phyloP scores from a whole-genome alignment of 139 green algal genomes.

The Haematococcus sp. region DNA sequence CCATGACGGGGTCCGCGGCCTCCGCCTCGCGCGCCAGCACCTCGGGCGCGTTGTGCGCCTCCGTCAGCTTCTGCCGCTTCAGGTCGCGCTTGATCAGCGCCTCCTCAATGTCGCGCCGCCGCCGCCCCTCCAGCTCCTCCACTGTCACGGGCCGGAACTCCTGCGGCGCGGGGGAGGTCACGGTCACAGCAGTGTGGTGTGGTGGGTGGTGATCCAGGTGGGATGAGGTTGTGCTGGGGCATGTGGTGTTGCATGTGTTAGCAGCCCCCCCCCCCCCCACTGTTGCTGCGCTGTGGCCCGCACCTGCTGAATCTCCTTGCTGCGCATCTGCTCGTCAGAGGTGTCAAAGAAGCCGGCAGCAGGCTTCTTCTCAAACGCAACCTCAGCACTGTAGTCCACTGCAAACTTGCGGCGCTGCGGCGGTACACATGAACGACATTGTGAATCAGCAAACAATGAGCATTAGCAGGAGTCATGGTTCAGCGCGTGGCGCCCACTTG shows the following conservation, averaged over 20 bases:
- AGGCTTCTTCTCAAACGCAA: conserved; percentile 91
- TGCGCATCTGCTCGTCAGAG: conserved; percentile 61
- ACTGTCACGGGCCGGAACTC: conserved; percentile 87
- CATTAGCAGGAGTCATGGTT: too few species aligned
- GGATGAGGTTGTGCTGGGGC: too few species aligned
- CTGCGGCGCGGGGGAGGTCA: conserved; percentile 14
- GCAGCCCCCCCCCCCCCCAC: too few species aligned
- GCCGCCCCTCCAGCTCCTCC: conserved; percentile 88
- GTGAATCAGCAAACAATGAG: too few species aligned
- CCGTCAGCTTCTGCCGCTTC: conserved; percentile 66
- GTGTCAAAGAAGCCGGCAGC: conserved; percentile 86
- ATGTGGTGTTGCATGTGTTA: too few species aligned
- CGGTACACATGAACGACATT: too few species aligned
- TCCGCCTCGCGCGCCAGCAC: conserved; percentile 62
- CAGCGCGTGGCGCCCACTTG: too few species aligned
- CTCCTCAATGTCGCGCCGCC: conserved; percentile 86
- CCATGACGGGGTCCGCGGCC: conserved; percentile 66
- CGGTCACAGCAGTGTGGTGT: not conserved
- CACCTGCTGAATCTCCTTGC: conserved; percentile 54
- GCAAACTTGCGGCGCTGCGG: conserved; percentile 21
- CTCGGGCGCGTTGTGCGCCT: conserved; percentile 20
- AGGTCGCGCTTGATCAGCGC: conserved; percentile 81
- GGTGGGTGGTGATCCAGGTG: not conserved
- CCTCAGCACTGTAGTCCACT: conserved; percentile 87
- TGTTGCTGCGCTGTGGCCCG: too few species aligned